Evolutionary conservation across 2,329 filamentous ascomycete species (phyloP).

Genomic region (Aspergillus sp.): DNA sequence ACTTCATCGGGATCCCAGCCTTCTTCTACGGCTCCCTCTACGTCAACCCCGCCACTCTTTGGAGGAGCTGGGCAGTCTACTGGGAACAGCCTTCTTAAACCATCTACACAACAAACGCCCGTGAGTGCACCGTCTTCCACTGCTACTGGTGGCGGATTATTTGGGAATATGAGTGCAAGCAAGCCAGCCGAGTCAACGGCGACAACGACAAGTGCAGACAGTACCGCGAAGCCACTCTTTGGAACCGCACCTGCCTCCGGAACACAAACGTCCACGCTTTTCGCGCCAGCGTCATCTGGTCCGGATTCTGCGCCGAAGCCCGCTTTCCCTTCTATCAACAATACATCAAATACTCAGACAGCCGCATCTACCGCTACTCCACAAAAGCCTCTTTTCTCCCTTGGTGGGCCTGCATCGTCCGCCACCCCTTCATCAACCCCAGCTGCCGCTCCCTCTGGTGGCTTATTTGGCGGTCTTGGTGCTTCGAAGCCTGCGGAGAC

Average conservation of each 20-base stretch:
- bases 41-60: constrained; percentile 12
- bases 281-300: constrained; percentile 27
- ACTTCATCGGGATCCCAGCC: not conserved
- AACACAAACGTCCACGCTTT: constrained; percentile 28
- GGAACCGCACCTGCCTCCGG: constrained; percentile 13
- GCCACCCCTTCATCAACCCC: constrained; percentile 33
- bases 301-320: constrained; percentile 28
- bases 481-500: constrained; percentile 32
- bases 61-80: constrained; percentile 25
- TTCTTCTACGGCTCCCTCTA: not conserved
- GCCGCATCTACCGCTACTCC: constrained; percentile 32
- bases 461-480: constrained; percentile 30
- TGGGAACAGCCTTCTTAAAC: constrained; percentile 28
- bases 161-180: constrained; percentile 27
- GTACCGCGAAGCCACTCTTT: constrained; percentile 30
- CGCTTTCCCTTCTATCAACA: constrained; percentile 25
- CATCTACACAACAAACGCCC: constrained; percentile 25
- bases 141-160: not conserved
- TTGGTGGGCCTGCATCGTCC: constrained; percentile 31
- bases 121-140: constrained; percentile 17
- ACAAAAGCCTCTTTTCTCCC: constrained; percentile 36
- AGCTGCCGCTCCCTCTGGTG: constrained; percentile 28
- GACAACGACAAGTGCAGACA: constrained; percentile 24
- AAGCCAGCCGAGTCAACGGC: constrained; percentile 32
- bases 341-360: constrained; percentile 20